phyloP scores from a whole-genome alignment of 139 green algal genomes.

The Chlamydomonas incerta region DNA sequence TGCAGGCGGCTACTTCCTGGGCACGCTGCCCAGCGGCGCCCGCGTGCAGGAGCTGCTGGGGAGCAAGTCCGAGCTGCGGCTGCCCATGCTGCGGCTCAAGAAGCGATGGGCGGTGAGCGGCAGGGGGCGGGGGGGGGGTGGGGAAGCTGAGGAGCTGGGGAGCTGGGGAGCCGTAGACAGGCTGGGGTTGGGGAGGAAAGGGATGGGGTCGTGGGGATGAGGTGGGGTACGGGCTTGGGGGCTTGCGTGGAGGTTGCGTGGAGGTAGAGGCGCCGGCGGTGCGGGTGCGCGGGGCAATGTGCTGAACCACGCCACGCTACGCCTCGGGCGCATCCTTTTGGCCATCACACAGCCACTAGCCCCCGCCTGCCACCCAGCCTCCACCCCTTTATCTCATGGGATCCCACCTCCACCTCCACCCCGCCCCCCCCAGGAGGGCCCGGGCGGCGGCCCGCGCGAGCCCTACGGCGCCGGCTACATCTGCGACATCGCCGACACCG shows the following conservation, averaged over 20 bases:
- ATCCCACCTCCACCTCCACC: not conserved
- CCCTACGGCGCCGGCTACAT: conserved; percentile 81
- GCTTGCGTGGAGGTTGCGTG: no score
- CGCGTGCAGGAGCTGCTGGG: conserved; percentile 64
- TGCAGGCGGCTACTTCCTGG: conserved; percentile 89
- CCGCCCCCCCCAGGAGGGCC: not conserved
- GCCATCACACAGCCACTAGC: no score
- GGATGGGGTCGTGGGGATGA: no score
- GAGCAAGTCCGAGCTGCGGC: conserved; percentile 32
- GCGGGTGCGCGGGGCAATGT: no score
- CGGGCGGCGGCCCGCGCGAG: not conserved
- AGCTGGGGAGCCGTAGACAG: not conserved
- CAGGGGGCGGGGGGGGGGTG: not conserved
- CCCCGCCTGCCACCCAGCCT: not conserved
- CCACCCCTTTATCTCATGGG: not conserved
- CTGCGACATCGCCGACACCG: conserved; percentile 85
- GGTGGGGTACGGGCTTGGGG: no score
- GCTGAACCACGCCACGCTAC: no score
- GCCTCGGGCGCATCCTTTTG: no score
- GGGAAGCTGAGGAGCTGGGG: not conserved
- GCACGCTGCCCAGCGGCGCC: conserved; percentile 83
- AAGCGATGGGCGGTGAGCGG: conserved; percentile 69
- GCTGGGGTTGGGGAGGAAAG: not conserved
- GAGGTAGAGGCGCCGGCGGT: no score
- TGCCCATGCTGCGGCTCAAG: conserved; percentile 73